phyloP scores from a whole-genome alignment of 2,329 filamentous ascomycete species.

The Aspergillus niger region DNA sequence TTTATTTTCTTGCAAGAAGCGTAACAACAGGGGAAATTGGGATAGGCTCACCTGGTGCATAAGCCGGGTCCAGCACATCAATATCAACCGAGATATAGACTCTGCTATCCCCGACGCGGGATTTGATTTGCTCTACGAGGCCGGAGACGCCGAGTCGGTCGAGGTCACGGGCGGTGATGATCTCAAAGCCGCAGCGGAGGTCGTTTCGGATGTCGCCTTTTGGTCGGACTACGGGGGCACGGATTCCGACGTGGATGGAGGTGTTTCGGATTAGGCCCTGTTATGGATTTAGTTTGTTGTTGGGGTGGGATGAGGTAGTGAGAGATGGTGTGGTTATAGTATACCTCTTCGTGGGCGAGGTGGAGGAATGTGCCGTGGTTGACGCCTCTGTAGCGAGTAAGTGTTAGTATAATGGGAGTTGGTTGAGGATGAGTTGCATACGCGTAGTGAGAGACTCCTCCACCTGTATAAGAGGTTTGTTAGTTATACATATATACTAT shows the following conservation, averaged over 20 bases:
- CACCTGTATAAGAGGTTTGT: slow-evolving; percentile 4
- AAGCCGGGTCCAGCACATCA: slow-evolving; percentile 59
- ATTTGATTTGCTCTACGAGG: slow-evolving; percentile 52
- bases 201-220: slow-evolving; percentile 57
- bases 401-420: background rate
- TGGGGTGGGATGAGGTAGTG: too few relatives aligned
- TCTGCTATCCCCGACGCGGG: slow-evolving; percentile 49
- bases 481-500: background rate
- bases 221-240: slow-evolving; percentile 53
- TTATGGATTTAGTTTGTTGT: background rate
- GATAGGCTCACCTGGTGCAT: slow-evolving; percentile 47
- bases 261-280: slow-evolving; percentile 55
- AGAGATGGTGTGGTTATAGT: background rate
- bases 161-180: slow-evolving; percentile 55
- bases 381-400: slow-evolving; percentile 40
- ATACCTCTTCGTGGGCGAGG: slow-evolving; percentile 56
- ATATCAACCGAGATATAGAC: slow-evolving; percentile 61
- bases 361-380: slow-evolving; percentile 61
- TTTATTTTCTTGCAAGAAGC: too few relatives aligned
- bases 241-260: slow-evolving; percentile 59
- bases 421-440: slow-evolving; percentile 22
- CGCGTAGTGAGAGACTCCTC: slow-evolving; percentile 32
- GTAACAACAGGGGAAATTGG: background rate
- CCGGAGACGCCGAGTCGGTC: slow-evolving; percentile 53
- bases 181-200: slow-evolving; percentile 56